Base-by-base conservation (phyloP, 495 filamentous ascomycete genomes). In the Xylaria scruposa region DNA sequence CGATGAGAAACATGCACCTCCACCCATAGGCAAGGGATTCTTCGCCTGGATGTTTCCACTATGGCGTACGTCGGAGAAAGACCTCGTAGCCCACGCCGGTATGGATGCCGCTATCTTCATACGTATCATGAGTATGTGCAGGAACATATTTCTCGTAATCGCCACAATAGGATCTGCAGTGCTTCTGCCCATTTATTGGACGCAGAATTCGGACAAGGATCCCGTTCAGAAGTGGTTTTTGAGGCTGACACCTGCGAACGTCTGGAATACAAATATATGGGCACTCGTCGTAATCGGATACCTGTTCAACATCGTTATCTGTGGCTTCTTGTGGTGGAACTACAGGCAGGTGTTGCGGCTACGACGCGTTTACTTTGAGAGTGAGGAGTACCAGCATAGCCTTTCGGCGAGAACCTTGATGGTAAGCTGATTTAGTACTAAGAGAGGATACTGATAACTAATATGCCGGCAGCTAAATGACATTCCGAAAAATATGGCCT, bases 91-190 rank as follows among this genome's bases (percentile, higher is more conserved):
- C 7, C 89, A 91, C 72, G 86, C 97, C 40, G 96, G 96, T 24
- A 85, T 99, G 83, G 96, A 99, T 83, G 96, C 95, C 60, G 90
- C 91, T 3, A 85, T 99, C 58, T 98, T 99, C 79, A 81, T 99
- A 72, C 89, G 97, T 24, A 94, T 98, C 78, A 90, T 91, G 60
- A 86, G 89, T 63, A 97, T 99, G 95, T 95, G 93, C 78, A 91
- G 96, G 61, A 94, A 97, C 75, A 91, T 99, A 42, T 96, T 98
- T 75, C 82, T 92, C 64, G 76, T 88, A 42, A 81, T 97, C 75
- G 87, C 90, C 62, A 76, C 97, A 26, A 79, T 97, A 38, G 94
- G 93, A 4, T 94, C 92, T 75, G 81, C 83, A 42, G 87, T 98
- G 67, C 84, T 98, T 78, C 92, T 98, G 68, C 97, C 96, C 4